Evolutionary conservation across 2,329 filamentous ascomycete genomes (phyloP), one percentile per base, ranked within the genome.

Genomic region (Mycosphaerella sp.): DNA sequence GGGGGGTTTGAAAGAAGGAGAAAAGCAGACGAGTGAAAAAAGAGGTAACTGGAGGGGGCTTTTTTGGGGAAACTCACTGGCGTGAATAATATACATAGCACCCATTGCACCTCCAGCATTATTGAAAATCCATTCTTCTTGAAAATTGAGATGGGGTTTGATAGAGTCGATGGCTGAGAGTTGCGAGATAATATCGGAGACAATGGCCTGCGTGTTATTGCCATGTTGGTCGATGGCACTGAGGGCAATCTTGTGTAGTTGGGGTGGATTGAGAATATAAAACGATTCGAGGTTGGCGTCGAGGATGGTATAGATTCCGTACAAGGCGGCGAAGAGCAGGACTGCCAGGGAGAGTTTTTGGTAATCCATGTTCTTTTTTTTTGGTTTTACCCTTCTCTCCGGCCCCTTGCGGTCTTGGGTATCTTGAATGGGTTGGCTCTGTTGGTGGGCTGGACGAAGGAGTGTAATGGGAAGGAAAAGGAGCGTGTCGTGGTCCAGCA

Each of bases 81-180:
- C 87, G 69, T 95, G 89, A 65, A 95, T 85, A 61, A 95, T 84
- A 71, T 89, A 90, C 89, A 95, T 93, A 66, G 81, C 87, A 53
- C 89, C 89, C 89, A 95, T 95, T 49, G 89, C 89, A 59, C 89
- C 89, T 49, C 89, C 89, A 48, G 89, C 89, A 67, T 95, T 95
- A 78, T 95, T 95, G 66, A 95, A 92, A 44, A 95, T 78, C 89
- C 89, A 95, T 71, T 92, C 86, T 73, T 92, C 82, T 12, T 55
- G 85, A 75, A 52, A 80, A 69, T 73, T 86, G 67, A 92, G 67
- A 70, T 88, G 64, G 14, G 58, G 67, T 14, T 54, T 51, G 9
- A 65, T n/a, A 61, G 52, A 64, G 8, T 55, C 55, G 59, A 77
- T 79, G 62, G 74, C 73, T 62, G 76, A 75, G 52, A 95, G 78